A percentile compares a stretch with the other conserved stretches of the same genome.
These are phyloP conservation scores for Dissoconium aciculare DNA, from an alignment of 2,329 filamentous ascomycete species.

Conservation along the genomic window DNA sequence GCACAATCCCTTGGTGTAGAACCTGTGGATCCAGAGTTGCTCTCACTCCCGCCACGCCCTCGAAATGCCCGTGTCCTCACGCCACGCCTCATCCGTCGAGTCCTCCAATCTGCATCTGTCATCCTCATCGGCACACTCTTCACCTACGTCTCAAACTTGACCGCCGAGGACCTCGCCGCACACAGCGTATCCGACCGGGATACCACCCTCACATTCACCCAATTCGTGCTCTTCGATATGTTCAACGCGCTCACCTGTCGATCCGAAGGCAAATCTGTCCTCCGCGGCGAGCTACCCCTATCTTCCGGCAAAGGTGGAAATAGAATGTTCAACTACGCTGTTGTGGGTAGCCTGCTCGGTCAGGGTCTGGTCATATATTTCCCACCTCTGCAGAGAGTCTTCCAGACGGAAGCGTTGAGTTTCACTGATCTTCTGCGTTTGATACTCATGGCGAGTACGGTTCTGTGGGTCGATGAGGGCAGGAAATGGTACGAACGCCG, in stretches of 20 bases:
- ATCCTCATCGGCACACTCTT: constrained; percentile 88
- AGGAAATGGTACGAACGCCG: constrained; percentile 58
- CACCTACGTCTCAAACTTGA: constrained; percentile 86
- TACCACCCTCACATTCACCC: constrained; percentile 98
- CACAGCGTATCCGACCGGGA: constrained; percentile 70
- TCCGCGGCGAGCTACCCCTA: constrained; percentile 54
- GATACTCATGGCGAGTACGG: constrained; percentile 63
- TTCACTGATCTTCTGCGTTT: constrained; percentile 60
- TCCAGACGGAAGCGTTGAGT: constrained; percentile 80
- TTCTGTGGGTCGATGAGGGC: constrained; percentile 89
- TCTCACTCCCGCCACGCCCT: constrained; percentile 75
- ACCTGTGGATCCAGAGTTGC: constrained; percentile 82
- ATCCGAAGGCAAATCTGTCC: constrained; percentile 75
- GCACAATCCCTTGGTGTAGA: constrained; percentile 95
- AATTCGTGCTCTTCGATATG: constrained; percentile 98
- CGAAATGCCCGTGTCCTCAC: constrained; percentile 88
- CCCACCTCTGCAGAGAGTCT: constrained; percentile 81
- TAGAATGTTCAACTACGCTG: constrained; percentile 91
- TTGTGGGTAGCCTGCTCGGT: constrained; percentile 67
- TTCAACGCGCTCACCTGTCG: constrained; percentile 93
- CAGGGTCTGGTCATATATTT: constrained; percentile 90
- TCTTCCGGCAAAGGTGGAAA: constrained; percentile 41
- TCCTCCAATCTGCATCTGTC: constrained; percentile 71
- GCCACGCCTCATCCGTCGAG: constrained; percentile 61
- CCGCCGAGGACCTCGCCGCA: constrained; percentile 46